Base-by-base conservation (phyloP, 306 rosid species). In the Parietaria judaica region DNA sequence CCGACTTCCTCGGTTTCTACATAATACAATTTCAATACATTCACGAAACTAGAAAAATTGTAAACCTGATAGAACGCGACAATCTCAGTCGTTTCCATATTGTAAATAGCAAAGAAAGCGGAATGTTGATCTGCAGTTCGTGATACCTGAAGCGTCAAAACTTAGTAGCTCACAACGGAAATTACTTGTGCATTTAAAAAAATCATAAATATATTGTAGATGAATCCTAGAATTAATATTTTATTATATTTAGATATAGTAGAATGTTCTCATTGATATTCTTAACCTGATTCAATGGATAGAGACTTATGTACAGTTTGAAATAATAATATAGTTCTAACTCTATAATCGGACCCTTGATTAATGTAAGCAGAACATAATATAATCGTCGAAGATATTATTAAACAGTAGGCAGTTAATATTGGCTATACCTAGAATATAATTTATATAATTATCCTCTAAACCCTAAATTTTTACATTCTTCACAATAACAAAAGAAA, bases 31-130 rank as follows among this genome's bases (percentile, higher is more conserved):
- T 45, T 23, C n/a, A 13, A 39, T n/a, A 41, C 44, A 8, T 38
- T 51, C 7, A 48, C 8, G 52, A 36, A 52, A 2, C 4, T 51
- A 23, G 38, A 65, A 60, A 41, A 31, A 23, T 14, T 59, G 17
- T 41, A 14, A 70, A 86, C 98, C 96, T 80, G 94, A 82, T 86
- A 86, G 75, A 92, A 92, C 56, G 99, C 86, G 64, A 86, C 76
- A 59, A 92, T 86, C 81, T 86, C 95, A 55, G 99, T 88, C 23
- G 99, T 86, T 82, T 86, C 99, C 99, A 92, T 92, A 85, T 88
- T 79, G 79, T 92, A 92, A 55, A 92, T 86, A 57, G 95, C 90
- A 59, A 86, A 84, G 73, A 92, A 92, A 43, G 90, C 88, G 16
- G 81, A 81, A 47, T 88, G 90, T 34, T 84, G 82, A 79, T 92